Percentiles rank a stretch among this genome's conserved stretches.
Evolutionary conservation across 1,284 basidiomycete species (phyloP).

Genomic region (Afroboletus lepidellus): DNA sequence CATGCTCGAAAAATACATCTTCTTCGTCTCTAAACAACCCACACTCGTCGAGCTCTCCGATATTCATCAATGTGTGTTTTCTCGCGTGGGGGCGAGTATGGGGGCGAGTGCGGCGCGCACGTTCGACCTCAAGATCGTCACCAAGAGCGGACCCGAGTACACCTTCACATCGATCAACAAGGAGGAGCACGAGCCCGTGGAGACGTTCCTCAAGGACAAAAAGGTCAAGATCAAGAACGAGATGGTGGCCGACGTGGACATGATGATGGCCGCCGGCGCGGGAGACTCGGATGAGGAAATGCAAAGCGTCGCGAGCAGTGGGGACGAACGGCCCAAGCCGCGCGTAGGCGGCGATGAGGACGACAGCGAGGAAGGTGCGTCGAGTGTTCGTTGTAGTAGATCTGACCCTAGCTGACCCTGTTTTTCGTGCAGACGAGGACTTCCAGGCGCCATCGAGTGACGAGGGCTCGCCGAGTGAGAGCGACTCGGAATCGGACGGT

Average conservation of each 20-base stretch:
- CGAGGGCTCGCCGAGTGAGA: slow-evolving; percentile 78
- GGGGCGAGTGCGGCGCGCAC: slow-evolving; percentile 83
- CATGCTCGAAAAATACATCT: slow-evolving; percentile 96
- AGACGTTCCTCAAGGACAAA: slow-evolving; percentile 85
- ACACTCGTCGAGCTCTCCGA: slow-evolving; percentile 90
- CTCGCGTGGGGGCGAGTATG: slow-evolving; percentile 90
- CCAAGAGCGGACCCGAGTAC: slow-evolving; percentile 79
- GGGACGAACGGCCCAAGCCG: slow-evolving; percentile 62
- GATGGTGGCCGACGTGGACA: slow-evolving; percentile 85
- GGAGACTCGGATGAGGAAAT: slow-evolving; percentile 85
- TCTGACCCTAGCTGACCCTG: slow-evolving; percentile 10
- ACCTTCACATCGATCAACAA: slow-evolving; percentile 94
- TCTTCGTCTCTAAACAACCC: slow-evolving; percentile 98
- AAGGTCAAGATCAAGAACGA: slow-evolving; percentile 96
- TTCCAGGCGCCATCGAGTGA: slow-evolving; percentile 86
- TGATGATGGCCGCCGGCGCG: slow-evolving; percentile 65
- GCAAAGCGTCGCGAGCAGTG: slow-evolving; percentile 72
- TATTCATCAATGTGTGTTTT: slow-evolving; percentile 91
- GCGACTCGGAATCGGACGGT: slow-evolving; percentile 62
- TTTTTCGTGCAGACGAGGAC: slow-evolving; percentile 63
- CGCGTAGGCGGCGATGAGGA: slow-evolving; percentile 62
- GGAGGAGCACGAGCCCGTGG: slow-evolving; percentile 90
- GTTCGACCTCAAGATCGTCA: slow-evolving; percentile 91
- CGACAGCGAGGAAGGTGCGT: slow-evolving; percentile 79
- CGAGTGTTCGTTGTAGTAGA: not conserved